phyloP scores from a whole-genome alignment of 75 land plant genomes.

The Pinus albicaulis region DNA sequence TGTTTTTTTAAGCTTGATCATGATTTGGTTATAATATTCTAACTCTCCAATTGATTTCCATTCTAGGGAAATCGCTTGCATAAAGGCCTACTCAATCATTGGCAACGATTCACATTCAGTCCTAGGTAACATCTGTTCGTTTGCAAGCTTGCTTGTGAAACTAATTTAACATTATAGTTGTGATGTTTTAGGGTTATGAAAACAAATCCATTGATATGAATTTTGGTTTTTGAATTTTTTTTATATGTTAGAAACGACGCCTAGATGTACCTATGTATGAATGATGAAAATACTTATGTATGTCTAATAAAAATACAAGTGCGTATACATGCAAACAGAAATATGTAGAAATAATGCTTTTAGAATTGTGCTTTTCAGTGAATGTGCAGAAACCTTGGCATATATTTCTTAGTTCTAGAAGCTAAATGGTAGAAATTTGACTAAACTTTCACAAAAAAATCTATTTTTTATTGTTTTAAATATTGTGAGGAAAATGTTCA shows the following conservation, averaged over 20 bases:
- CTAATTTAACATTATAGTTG: background rate
- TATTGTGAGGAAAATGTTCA: too few species aligned
- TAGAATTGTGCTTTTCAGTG: too few species aligned
- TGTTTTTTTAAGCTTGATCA: background rate
- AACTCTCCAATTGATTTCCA: background rate
- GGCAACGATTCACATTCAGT: conserved; percentile 96
- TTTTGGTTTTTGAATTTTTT: background rate
- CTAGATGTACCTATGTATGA: background rate
- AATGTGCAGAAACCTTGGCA: too few species aligned
- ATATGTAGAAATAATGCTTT: too few species aligned
- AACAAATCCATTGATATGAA: too few species aligned
- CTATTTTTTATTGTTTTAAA: too few species aligned
- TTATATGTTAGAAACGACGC: background rate
- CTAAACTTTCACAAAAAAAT: too few species aligned
- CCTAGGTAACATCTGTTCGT: conserved; percentile 59
- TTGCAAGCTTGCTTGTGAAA: background rate
- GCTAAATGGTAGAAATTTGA: too few species aligned
- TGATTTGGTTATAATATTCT: background rate
- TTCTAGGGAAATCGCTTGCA: conserved; percentile 91
- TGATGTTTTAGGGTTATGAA: background rate
- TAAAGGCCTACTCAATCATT: conserved; percentile 81
- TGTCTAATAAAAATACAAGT: background rate
- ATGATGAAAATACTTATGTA: background rate
- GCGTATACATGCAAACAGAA: too few species aligned
- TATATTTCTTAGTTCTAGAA: too few species aligned